These are phyloP conservation scores for Panus rudis DNA, from an alignment of 768 basidiomycete genomes.

Conservation along the genomic window DNA sequence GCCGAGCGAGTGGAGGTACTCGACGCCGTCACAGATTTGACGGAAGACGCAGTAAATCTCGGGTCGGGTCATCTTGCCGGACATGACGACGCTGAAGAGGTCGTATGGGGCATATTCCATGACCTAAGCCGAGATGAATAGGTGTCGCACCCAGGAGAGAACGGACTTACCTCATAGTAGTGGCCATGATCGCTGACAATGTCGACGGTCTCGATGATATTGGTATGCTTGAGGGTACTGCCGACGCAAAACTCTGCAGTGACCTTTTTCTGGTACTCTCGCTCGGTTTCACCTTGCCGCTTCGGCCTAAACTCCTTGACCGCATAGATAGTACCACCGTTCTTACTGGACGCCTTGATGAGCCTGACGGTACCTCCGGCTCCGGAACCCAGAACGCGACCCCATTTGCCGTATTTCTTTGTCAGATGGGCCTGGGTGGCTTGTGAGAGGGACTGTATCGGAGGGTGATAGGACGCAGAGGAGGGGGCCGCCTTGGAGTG, in stretches of 20 bases:
- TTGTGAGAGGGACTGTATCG: slow-evolving; percentile 58
- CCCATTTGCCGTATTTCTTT: slow-evolving; percentile 99
- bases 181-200: slow-evolving; percentile 97
- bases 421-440: slow-evolving; percentile 85
- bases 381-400: slow-evolving; percentile 87
- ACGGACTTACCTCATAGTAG: slow-evolving; percentile 94
- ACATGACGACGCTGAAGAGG: slow-evolving; percentile 99
- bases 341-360: slow-evolving; percentile 81
- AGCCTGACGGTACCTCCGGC: slow-evolving; percentile 98
- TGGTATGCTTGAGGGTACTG: slow-evolving; percentile 85
- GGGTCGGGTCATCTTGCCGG: slow-evolving; percentile 95
- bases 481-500: slow-evolving; percentile 9
- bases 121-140: slow-evolving; percentile 45
- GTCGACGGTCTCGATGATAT: slow-evolving; percentile 97
- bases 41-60: slow-evolving; percentile 99
- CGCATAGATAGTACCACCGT: slow-evolving; percentile 81
- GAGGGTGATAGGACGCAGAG: slow-evolving; percentile 2
- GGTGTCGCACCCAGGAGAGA: slow-evolving; percentile 6
- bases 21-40: slow-evolving; percentile 96
- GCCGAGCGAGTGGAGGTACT: slow-evolving; percentile 96
- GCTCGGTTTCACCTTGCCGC: slow-evolving; percentile 80
- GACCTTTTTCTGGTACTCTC: slow-evolving; percentile 99
- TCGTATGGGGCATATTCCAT: slow-evolving; percentile 99
- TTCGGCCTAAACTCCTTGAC: slow-evolving; percentile 97
- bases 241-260: slow-evolving; percentile 99